Evolutionary conservation across 768 basidiomycete genomes (phyloP).

Genomic region (Mycena olivaceomarginata): DNA sequence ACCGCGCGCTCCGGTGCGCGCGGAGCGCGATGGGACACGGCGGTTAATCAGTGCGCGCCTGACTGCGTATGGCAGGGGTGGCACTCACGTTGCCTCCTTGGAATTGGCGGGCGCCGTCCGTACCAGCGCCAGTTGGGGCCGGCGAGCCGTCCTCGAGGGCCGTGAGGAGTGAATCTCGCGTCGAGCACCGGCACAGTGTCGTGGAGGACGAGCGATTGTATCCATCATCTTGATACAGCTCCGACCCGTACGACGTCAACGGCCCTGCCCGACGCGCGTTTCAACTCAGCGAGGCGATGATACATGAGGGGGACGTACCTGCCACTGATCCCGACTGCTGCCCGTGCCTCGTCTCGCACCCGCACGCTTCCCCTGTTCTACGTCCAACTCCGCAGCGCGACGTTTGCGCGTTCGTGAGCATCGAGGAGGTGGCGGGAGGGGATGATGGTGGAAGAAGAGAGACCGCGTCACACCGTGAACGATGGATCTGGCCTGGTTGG

Average conservation of each 20-base stretch:
- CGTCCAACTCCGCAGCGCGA: not conserved
- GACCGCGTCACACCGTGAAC: conserved; percentile 8
- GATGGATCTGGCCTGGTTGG: not conserved
- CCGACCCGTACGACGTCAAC: conserved; percentile 1
- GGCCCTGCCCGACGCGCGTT: not conserved
- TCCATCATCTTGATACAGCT: conserved; percentile 2
- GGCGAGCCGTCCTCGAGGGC: conserved; percentile 1
- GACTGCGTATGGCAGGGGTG: not conserved
- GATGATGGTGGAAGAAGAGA: not conserved
- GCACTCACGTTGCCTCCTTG: not conserved
- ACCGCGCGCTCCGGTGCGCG: too few relatives aligned
- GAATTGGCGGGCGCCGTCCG: conserved; percentile 1
- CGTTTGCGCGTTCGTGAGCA: not conserved
- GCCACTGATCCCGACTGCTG: not conserved
- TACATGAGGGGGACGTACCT: not conserved
- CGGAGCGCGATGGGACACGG: not conserved
- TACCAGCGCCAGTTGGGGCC: not conserved
- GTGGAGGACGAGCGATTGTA: conserved; percentile 1
- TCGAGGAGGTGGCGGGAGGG: conserved; percentile 3
- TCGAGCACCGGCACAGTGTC: not conserved
- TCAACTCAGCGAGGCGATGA: not conserved
- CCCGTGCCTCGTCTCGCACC: not conserved
- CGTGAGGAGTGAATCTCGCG: conserved; percentile 1
- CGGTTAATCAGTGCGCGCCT: not conserved
- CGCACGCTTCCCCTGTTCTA: not conserved